Percentiles rank a stretch among this genome's conserved stretches.
These are phyloP conservation scores for Talaromyces thailandensis DNA, from an alignment of 495 filamentous ascomycete species.

Conservation along the genomic window DNA sequence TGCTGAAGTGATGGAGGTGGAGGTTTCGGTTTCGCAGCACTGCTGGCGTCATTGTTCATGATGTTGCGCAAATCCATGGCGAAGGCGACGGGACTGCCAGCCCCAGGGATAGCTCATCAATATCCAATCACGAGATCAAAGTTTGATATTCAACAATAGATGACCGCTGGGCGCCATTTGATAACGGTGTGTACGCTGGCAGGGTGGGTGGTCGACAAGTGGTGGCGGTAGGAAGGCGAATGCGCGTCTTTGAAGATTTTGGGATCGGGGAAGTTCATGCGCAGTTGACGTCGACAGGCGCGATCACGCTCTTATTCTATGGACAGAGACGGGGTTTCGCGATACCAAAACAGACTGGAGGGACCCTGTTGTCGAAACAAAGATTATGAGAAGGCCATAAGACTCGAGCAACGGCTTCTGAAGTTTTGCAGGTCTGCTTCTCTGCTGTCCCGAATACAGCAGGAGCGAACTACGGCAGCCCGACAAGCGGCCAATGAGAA, in stretches of 20 bases:
- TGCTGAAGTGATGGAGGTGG: conserved; percentile 13
- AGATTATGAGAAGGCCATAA: background rate
- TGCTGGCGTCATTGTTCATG: conserved; percentile 40
- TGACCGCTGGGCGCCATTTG: background rate
- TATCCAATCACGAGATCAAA: background rate
- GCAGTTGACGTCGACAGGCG: background rate
- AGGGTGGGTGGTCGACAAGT: background rate
- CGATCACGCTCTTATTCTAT: background rate
- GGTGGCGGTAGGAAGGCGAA: conserved; percentile 4
- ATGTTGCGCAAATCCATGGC: conserved; percentile 48
- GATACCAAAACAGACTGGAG: background rate
- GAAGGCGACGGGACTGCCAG: conserved; percentile 15
- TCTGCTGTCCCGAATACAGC: background rate
- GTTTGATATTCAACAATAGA: background rate
- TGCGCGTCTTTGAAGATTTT: conserved; percentile 6
- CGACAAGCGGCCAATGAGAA: conserved; percentile 2
- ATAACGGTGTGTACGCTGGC: background rate
- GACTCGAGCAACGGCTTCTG: background rate
- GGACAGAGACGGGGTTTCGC: background rate
- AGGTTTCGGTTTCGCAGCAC: conserved; percentile 14
- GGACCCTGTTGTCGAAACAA: background rate
- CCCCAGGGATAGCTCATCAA: conserved; percentile 6
- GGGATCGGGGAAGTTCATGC: background rate
- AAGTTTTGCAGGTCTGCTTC: background rate
- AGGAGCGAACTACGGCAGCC: background rate